A percentile compares a stretch with the other conserved stretches of the same genome.
These are phyloP conservation scores for Chaetomiaceae sp. DNA, from an alignment of 2,329 filamentous ascomycete species.

Conservation along the genomic window DNA sequence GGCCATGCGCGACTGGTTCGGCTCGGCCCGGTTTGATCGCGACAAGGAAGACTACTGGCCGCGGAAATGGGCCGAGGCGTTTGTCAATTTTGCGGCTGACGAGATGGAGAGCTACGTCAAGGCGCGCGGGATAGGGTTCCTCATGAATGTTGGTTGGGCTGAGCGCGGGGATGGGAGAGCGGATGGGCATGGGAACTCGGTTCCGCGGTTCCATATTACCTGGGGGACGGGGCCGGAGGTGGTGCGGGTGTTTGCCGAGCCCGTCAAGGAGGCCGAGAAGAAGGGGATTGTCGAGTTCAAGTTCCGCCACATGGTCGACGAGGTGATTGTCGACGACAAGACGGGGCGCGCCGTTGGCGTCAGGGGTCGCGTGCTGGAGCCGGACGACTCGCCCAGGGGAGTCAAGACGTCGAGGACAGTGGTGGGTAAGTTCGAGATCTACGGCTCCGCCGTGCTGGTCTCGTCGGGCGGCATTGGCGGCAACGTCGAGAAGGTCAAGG, in stretches of 20 bases:
- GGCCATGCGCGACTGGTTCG: constrained; percentile 56
- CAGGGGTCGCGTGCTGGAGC: constrained; percentile 48
- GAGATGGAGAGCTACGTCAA: constrained; percentile 57
- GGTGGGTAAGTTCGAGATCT: constrained; percentile 49
- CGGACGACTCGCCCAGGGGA: constrained; percentile 48
- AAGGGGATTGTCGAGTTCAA: constrained; percentile 51
- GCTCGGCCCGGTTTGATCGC: constrained; percentile 55
- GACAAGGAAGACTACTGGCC: constrained; percentile 54
- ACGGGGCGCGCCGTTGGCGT: constrained; percentile 51
- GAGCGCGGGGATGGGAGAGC: constrained; percentile 54
- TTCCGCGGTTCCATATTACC: constrained; percentile 58
- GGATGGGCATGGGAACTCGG: constrained; percentile 57
- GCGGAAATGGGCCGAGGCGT: constrained; percentile 57
- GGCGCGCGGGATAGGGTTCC: constrained; percentile 47
- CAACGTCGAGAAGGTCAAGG: constrained; percentile 56
- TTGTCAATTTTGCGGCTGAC: constrained; percentile 57
- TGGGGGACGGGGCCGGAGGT: constrained; percentile 61
- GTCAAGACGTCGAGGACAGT: constrained; percentile 46
- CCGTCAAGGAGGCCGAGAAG: constrained; percentile 48
- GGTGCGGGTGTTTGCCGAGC: constrained; percentile 53
- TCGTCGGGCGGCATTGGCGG: constrained; percentile 58
- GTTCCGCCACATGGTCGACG: constrained; percentile 55
- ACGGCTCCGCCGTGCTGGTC: constrained; percentile 50
- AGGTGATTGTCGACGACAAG: constrained; percentile 48
- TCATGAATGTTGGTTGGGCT: constrained; percentile 56